A percentile compares a stretch with the other conserved stretches of the same genome.
Conservation (phyloP, 495 filamentous ascomycete genomes). For the Penicillium flavigenum region DNA sequence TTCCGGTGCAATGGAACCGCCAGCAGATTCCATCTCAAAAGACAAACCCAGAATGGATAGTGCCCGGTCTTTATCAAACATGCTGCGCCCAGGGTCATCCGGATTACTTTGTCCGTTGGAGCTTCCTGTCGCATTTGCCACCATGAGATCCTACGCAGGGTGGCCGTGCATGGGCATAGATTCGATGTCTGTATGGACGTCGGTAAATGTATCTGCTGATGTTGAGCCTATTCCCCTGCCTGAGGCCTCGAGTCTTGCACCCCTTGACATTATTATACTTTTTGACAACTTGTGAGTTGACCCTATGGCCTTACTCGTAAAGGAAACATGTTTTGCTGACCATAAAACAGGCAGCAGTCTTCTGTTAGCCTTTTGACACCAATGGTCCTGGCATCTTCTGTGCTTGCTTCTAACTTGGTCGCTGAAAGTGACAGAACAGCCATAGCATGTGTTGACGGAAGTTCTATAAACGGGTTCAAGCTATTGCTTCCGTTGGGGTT, state of each 20-base stretch:
- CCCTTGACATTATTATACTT: conserved; percentile 28
- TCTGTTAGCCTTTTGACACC: conserved; percentile 19
- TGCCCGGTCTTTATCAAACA: not conserved
- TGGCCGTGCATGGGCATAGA: conserved; percentile 14
- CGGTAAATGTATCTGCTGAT: conserved; percentile 28
- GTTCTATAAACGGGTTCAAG: conserved; percentile 13
- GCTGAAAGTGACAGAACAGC: conserved; percentile 22
- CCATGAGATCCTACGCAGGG: conserved; percentile 19
- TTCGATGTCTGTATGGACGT: conserved; percentile 21
- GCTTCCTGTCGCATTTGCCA: conserved; percentile 23
- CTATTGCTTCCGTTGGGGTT: conserved; percentile 26
- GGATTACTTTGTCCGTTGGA: conserved; percentile 18
- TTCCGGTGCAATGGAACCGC: not conserved
- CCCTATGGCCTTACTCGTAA: not conserved
- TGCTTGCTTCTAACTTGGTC: conserved; percentile 18
- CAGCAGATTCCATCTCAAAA: not conserved
- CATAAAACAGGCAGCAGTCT: conserved; percentile 15
- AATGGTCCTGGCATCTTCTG: conserved; percentile 18
- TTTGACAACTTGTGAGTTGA: conserved; percentile 25
- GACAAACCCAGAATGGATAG: not conserved
- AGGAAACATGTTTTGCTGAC: conserved; percentile 5
- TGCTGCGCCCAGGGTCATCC: not conserved
- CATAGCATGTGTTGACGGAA: conserved; percentile 17
- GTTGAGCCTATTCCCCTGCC: conserved; percentile 19
- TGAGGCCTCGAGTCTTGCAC: conserved; percentile 18